A percentile compares a stretch with the other conserved stretches of the same genome.
These are phyloP conservation scores for Alternaria sp. DNA, from an alignment of 2,329 filamentous ascomycete species.

Conservation along the genomic window DNA sequence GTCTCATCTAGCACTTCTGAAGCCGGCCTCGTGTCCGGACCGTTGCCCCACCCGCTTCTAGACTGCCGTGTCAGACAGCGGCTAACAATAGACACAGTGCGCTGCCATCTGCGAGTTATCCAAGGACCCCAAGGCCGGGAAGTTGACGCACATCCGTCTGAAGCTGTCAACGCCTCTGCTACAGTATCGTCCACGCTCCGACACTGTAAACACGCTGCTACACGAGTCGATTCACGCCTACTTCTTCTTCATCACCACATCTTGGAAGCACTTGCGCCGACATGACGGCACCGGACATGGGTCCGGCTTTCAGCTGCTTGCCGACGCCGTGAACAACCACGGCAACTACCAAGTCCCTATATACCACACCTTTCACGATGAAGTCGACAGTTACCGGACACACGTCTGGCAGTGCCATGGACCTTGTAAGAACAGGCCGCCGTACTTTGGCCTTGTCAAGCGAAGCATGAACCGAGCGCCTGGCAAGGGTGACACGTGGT, in stretches of 20 bases:
- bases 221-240: conserved; percentile 59
- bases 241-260: conserved; percentile 58
- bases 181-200: conserved; percentile 55
- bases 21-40: conserved; percentile 12
- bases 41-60: conserved; percentile 25
- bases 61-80: conserved; percentile 18
- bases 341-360: conserved; percentile 54
- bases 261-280: conserved; percentile 54
- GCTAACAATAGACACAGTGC: conserved; percentile 45
- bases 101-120: conserved; percentile 58
- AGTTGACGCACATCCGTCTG: conserved; percentile 53
- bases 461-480: conserved; percentile 58
- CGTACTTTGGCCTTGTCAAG: conserved; percentile 57
- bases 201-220: conserved; percentile 56
- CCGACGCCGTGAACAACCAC: conserved; percentile 57
- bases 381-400: conserved; percentile 57
- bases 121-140: conserved; percentile 49
- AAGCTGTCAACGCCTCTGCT: conserved; percentile 57
- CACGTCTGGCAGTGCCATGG: conserved; percentile 58
- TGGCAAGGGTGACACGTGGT: conserved; percentile 55
- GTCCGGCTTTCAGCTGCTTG: conserved; percentile 54
- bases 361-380: conserved; percentile 58
- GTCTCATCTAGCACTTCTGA: conserved; percentile 17
- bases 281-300: conserved; percentile 57
- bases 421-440: conserved; percentile 49